Evolutionary conservation across 169 alveolate species (phyloP), one percentile per base, ranked within the genome.

Genomic region (Plasmodium falciparum): DNA sequence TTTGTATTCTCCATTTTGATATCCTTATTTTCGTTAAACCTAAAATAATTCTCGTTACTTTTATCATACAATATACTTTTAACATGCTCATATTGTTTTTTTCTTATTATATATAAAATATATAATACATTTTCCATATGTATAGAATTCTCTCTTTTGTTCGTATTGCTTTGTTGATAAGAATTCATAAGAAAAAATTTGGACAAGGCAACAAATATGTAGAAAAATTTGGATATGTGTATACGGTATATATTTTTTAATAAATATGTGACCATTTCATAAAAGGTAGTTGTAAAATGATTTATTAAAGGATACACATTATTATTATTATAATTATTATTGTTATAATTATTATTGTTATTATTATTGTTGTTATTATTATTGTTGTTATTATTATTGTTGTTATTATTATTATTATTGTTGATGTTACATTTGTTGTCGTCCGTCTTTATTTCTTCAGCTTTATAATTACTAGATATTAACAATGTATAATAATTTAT

Each of bases 241-340:
- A 78, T 24, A 9, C 15, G 52, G 45, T 66, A 47, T 24, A 78
- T 13, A 33, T 50, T 65, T 22, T 78, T 78, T n/a, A 78, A 65
- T 13, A 78, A 49, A 15, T 50, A 66, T 12, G 89, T 66, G 59
- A 78, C 50, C 17, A 78, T 65, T 49, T 78, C 89, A 45, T 78
- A 78, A 66, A 78, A 78, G 13, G 61, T 63, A 50, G n/a, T 78
- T 78, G 20, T 73, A 4, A 66, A 54, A 5, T 17, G 33, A 6
- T n/a, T 13, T 3, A 56, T 39, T 5, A 39, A 39, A 5, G 9
- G 9, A 39, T 39, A 0, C 2, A 11, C 62, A 15, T 0, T 11
- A 15, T n/a, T 54, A 6, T 4, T 11, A 15, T n/a, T 54, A 15
- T 54, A 11, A 15, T n/a, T 6, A n/a, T n/a, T 6, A n/a, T 13